Percentiles rank a stretch among this genome's conserved stretches.
Evolutionary conservation across 257 asterid species (phyloP).

Genomic region (Salvia rosmarinus): DNA sequence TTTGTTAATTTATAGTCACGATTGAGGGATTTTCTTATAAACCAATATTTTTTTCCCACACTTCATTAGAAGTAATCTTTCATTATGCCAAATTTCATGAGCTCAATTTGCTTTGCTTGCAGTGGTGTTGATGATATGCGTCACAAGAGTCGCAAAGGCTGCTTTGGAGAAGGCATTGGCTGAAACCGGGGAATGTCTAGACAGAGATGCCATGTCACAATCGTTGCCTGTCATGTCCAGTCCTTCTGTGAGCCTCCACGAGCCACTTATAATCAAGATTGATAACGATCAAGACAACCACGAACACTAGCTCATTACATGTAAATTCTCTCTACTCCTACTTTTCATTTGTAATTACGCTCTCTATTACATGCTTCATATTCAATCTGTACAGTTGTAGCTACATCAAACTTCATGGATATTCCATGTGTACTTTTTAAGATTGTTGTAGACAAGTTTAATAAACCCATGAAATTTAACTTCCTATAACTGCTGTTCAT

Average conservation of each 20-base stretch:
- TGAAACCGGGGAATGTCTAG: slow-evolving; percentile 58
- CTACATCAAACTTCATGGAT: slow-evolving; percentile 7
- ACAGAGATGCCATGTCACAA: slow-evolving; percentile 41
- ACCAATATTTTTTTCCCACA: background rate
- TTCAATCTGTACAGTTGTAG: slow-evolving; percentile 61
- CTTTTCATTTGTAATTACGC: slow-evolving; percentile 25
- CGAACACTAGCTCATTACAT: slow-evolving; percentile 48
- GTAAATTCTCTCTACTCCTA: slow-evolving; percentile 53
- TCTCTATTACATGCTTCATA: slow-evolving; percentile 36
- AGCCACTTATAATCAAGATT: slow-evolving; percentile 76
- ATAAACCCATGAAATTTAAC: slow-evolving; percentile 23
- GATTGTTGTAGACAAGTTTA: slow-evolving; percentile 26
- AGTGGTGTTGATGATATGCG: slow-evolving; percentile 64
- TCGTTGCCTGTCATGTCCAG: slow-evolving; percentile 49
- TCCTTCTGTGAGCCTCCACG: slow-evolving; percentile 52
- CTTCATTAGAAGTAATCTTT: slow-evolving; percentile 1
- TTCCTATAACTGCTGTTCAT: background rate
- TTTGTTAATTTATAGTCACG: background rate
- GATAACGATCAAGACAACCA: slow-evolving; percentile 60
- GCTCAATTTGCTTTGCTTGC: slow-evolving; percentile 39
- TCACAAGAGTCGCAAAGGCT: slow-evolving; percentile 73
- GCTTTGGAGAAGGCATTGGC: slow-evolving; percentile 84
- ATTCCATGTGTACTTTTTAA: slow-evolving; percentile 19
- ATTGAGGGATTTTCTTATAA: background rate
- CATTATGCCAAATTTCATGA: background rate